Percentiles rank a stretch among this genome's conserved stretches.
Evolutionary conservation across 2,329 filamentous ascomycete genomes (phyloP).

Genomic region (Fusarium bulbicola): DNA sequence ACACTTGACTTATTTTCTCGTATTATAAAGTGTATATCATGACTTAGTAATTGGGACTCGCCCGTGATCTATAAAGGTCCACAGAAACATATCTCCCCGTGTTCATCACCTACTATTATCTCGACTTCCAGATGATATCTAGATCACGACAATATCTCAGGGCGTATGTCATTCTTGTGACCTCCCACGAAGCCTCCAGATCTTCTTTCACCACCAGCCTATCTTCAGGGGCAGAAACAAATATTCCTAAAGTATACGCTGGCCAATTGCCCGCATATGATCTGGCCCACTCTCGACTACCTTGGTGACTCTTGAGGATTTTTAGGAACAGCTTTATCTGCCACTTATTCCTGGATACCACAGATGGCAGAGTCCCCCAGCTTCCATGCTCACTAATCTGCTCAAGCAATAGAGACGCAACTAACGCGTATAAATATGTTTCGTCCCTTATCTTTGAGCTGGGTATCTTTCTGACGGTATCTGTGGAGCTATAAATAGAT

Average conservation of each 20-base stretch:
- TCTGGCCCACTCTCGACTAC: constrained; percentile 28
- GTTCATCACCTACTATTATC: neutral
- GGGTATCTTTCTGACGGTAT: neutral
- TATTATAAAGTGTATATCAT: neutral
- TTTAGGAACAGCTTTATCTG: constrained; percentile 17
- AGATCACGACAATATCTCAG: constrained; percentile 30
- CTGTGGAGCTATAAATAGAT: neutral
- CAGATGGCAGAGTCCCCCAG: neutral
- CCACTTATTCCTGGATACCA: constrained; percentile 16
- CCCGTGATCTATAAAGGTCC: rapidly evolving
- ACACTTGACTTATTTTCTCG: neutral
- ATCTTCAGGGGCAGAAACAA: constrained; percentile 19
- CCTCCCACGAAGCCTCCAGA: constrained; percentile 27
- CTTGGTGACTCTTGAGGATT: constrained; percentile 20
- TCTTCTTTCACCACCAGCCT: constrained; percentile 21
- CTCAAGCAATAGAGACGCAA: constrained; percentile 30
- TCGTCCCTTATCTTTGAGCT: constrained; percentile 22
- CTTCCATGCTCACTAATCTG: constrained; percentile 3
- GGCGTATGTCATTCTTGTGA: constrained; percentile 18
- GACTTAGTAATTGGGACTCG: no score
- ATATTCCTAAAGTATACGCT: constrained; percentile 34
- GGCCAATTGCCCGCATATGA: constrained; percentile 44
- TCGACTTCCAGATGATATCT: constrained; percentile 19
- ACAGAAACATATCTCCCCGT: neutral
- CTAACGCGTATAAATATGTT: constrained; percentile 27